Evolutionary conservation across 1,284 basidiomycete genomes (phyloP), one percentile per base, ranked within the genome.

Genomic region (Cryptococcus deneoformans): DNA sequence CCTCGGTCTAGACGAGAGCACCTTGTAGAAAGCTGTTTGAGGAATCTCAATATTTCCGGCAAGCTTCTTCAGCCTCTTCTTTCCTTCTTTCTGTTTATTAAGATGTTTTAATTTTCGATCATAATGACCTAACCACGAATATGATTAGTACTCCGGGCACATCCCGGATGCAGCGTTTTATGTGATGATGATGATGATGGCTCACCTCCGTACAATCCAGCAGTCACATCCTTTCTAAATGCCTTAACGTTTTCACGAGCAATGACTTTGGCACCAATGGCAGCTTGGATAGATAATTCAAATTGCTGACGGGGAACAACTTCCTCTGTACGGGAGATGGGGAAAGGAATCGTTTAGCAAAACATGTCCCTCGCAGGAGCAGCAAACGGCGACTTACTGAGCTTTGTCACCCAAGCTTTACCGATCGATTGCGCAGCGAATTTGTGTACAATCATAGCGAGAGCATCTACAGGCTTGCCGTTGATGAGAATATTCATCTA

Each of bases 241-340:
- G 93, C 91, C 39, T 88, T 88, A 48, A 97, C 76, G 1, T 79
- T 94, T 75, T 96, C 93, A 50, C 94, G 84, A 4, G 95, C 91
- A 51, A 98, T 85, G 54, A 97, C 85, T 65, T 88, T 92, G 64
- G 84, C 86, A 6, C 93, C 93, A 16, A 97, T 66, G 4, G 72
- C 67, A 1, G 79, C 91, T 72, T 94, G 92, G 54, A 95, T 92
- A 1, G 90, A 88, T 11, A 98, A 87, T 75, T 98, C 95, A 71
- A 95, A 98, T 57, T 95, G 80, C 75, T 98, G 95, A 48, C 89
- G 82, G 14, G 93, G 93, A 40, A 98, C 89, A 14, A 95, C 90
- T 66, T 90, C 88, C 77, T 88, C 90, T 92, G 60, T 12, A 35
- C 29, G 5, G 29, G 5, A 29, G 5, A 29, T 29, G 29, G 29